Evolutionary conservation across 495 filamentous ascomycete species (phyloP), one percentile per base, ranked within the genome.

Genomic region (Neurospora sp.): DNA sequence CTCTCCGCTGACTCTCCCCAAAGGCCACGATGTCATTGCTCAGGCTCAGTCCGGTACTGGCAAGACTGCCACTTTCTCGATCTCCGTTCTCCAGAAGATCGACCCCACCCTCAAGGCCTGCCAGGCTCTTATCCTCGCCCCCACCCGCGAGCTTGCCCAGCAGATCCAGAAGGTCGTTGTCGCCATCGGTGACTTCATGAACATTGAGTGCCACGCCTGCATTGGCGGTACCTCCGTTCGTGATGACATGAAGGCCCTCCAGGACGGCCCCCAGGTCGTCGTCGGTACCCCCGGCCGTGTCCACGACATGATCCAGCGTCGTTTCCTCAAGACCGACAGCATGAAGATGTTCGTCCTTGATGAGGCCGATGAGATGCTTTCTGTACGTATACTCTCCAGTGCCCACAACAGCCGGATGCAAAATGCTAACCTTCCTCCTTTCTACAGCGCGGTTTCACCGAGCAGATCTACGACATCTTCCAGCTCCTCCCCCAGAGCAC

Each of bases 401-500:
- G 16, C 14, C 37, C 27, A 40, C 16, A 6, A 4, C 37, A 10
- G 10, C 48, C 39, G 1, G 16, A 31, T 39, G 42, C 31, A 31
- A 8, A 66, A 40, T 37, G 11, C 77, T 79, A 75, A 78, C 75
- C 40, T 27, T 66, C 3, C 14, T 66, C 14, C 54, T 62, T 46
- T 71, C 38, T 27, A 38, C 93, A 98, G 83, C 92, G 93, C 69
- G 96, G 96, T 78, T 99, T 99, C 88, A 90, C 93, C 73, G 96
- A 99, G 85, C 96, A 99, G 83, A 99, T 99, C 83, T 98, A 99
- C 86, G 96, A 99, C 78, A 94, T 99, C 69, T 99, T 97, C 86
- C 94, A 94, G 75, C 95, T 97, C 76, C 91, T 99, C 5, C 96
- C 96, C 0, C 96, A 93, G 48, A 92, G 93, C 35, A 99, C 96